Base-by-base conservation (phyloP, 1,284 basidiomycete genomes). In the Fistulina hepatica region DNA sequence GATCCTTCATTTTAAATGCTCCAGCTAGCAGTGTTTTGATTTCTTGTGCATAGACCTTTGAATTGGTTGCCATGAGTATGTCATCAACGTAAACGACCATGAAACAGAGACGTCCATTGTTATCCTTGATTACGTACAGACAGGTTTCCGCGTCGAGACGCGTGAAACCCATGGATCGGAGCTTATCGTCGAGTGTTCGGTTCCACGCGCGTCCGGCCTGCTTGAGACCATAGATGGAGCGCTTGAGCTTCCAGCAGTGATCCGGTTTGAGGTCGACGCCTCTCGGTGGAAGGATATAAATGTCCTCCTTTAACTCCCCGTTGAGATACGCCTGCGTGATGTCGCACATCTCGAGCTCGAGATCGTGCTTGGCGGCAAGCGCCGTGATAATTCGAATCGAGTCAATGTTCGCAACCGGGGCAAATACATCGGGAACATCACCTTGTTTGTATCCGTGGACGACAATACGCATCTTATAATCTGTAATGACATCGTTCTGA, bases 331-430 rank as follows among this genome's bases (percentile, higher is more conserved):
- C 62, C 7, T 51, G 48, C 16, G 46, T 47, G 20, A 62, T 47
- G 39, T 63, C 58, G 32, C 59, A 49, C 27, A 60, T 55, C 4
- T 59, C 49, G 5, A 64, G 39, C 16, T 56, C 50, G 24, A 54
- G 45, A 35, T 58, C 46, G 7, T 49, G 39, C 12, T 40, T 39
- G 1, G 57, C 56, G 2, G 58, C 58, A 0, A 63, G 36, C 0
- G 56, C 51, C 2, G 62, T 43, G 5, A 65, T 46, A 6, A 54
- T 33, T 2, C 58, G 44, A 11, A 65, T 50, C 0, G 58, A 53
- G 4, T 51, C 42, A 9, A 55, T 49, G 22, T 47, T 45, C 17
- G 52, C 55, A 0, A 59, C 54, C 1, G 60, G 60, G 1, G 59
- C 45, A 33, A 52, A 61, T 2, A 53, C 56, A 20, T 62, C 50